Evolutionary conservation across 192 early-diverging fungal species (phyloP).

Genomic region (Coemansia interrupta): DNA sequence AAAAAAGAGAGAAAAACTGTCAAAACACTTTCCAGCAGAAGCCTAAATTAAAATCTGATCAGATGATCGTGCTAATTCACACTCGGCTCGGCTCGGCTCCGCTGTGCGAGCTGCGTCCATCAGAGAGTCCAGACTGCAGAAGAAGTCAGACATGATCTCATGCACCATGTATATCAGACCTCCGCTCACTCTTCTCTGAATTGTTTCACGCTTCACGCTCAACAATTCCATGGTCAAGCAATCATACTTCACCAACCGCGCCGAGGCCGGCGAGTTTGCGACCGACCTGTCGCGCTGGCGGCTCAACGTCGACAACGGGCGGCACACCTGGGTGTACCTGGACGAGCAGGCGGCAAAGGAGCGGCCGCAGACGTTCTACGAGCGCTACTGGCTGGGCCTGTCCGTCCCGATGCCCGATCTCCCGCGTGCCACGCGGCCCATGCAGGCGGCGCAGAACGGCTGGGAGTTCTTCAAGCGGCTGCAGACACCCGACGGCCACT

Average conservation of each 20-base stretch:
- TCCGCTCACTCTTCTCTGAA: not conserved
- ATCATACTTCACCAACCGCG: slow-evolving; percentile 41
- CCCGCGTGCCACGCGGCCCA: slow-evolving; percentile 61
- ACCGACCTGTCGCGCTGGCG: slow-evolving; percentile 88
- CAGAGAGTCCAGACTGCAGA: too few species aligned
- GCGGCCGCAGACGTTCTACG: slow-evolving; percentile 73
- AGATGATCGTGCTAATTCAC: not conserved
- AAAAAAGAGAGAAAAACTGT: slow-evolving; percentile 4
- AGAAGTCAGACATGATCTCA: too few species aligned
- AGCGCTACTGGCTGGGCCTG: slow-evolving; percentile 89
- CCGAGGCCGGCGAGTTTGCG: slow-evolving; percentile 27
- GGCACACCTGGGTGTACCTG: slow-evolving; percentile 89
- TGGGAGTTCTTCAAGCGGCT: slow-evolving; percentile 81
- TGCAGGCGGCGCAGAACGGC: slow-evolving; percentile 86
- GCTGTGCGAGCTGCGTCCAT: not conserved
- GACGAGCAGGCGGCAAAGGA: slow-evolving; percentile 20
- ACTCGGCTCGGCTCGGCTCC: slow-evolving; percentile 2
- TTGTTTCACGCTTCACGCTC: not conserved
- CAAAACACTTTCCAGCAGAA: not conserved
- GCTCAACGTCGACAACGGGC: slow-evolving; percentile 76
- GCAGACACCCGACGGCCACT: slow-evolving; percentile 93
- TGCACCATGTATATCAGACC: not conserved
- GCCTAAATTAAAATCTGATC: not conserved
- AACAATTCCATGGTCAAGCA: slow-evolving; percentile 22
- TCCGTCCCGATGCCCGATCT: slow-evolving; percentile 55